Evolutionary conservation across 805 yeast genomes (phyloP).

Genomic region (Brettanomyces sp.): DNA sequence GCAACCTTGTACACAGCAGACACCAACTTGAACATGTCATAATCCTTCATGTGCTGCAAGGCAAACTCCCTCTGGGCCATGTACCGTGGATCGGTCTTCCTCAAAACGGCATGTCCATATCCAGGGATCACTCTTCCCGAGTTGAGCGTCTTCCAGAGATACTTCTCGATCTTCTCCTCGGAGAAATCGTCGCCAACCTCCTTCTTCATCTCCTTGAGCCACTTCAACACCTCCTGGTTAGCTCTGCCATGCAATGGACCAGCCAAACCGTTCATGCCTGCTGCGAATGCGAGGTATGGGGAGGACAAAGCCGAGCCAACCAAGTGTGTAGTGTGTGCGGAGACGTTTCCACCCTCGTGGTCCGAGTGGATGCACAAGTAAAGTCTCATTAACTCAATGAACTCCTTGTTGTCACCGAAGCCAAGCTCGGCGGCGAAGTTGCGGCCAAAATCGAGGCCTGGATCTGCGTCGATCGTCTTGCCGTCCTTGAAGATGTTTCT

Average conservation of each 20-base stretch:
- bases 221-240: conserved; percentile 78
- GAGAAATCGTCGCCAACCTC: conserved; percentile 65
- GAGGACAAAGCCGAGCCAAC: conserved; percentile 78
- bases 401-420: conserved; percentile 53
- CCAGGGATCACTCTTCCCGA: conserved; percentile 84
- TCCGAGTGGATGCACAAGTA: conserved; percentile 78
- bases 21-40: conserved; percentile 70
- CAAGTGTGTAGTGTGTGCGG: conserved; percentile 79
- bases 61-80: conserved; percentile 82
- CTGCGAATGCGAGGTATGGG: conserved; percentile 70
- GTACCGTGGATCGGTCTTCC: conserved; percentile 86
- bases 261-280: conserved; percentile 78
- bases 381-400: conserved; percentile 70
- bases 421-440: conserved; percentile 50
- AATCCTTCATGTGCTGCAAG: conserved; percentile 63
- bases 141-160: conserved; percentile 71
- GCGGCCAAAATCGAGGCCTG: conserved; percentile 59
- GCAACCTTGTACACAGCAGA: conserved; percentile 74
- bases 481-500: conserved; percentile 81
- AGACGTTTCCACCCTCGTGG: conserved; percentile 87
- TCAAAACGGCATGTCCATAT: conserved; percentile 80
- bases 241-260: conserved; percentile 88
- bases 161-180: conserved; percentile 60
- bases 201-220: conserved; percentile 60
- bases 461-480: conserved; percentile 42